Conservation (phyloP, 768 basidiomycete species). For the Symmetrospora coprosmae region DNA sequence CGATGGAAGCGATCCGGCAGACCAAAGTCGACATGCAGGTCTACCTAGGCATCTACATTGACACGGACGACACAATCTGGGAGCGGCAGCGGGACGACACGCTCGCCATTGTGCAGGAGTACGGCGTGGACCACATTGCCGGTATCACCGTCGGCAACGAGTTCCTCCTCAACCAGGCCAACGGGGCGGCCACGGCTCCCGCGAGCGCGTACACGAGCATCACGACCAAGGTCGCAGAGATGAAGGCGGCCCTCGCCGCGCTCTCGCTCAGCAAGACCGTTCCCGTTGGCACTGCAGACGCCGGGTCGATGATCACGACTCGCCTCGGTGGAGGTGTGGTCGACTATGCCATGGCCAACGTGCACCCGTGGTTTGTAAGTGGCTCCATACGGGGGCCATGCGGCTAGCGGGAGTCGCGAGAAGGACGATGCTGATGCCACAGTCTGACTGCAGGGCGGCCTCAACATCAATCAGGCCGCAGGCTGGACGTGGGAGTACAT, state of each 20-base stretch:
- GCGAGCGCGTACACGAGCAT: conserved; percentile 28
- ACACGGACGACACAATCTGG: conserved; percentile 51
- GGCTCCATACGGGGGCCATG: background rate
- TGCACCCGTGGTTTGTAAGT: conserved; percentile 24
- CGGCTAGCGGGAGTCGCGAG: background rate
- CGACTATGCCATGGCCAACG: conserved; percentile 61
- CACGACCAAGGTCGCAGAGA: conserved; percentile 31
- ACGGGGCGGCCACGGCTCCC: background rate
- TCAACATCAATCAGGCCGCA: conserved; percentile 52
- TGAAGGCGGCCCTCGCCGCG: conserved; percentile 33
- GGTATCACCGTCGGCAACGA: conserved; percentile 90
- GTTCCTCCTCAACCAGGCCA: conserved; percentile 25
- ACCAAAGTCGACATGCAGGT: conserved; percentile 79
- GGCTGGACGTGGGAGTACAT: conserved; percentile 74
- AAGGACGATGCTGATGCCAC: background rate
- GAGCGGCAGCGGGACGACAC: conserved; percentile 49
- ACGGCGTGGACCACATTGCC: conserved; percentile 57
- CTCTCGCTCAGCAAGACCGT: conserved; percentile 36
- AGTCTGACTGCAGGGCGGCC: no score
- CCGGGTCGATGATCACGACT: conserved; percentile 36
- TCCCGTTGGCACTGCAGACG: conserved; percentile 40
- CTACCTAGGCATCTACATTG: conserved; percentile 72
- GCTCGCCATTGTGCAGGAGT: conserved; percentile 54
- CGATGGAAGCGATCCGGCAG: conserved; percentile 72
- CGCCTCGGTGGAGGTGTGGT: conserved; percentile 46